Evolutionary conservation across 2,329 filamentous ascomycete genomes (phyloP), one percentile per base, ranked within the genome.

Genomic region (Colletotrichum costaricense): DNA sequence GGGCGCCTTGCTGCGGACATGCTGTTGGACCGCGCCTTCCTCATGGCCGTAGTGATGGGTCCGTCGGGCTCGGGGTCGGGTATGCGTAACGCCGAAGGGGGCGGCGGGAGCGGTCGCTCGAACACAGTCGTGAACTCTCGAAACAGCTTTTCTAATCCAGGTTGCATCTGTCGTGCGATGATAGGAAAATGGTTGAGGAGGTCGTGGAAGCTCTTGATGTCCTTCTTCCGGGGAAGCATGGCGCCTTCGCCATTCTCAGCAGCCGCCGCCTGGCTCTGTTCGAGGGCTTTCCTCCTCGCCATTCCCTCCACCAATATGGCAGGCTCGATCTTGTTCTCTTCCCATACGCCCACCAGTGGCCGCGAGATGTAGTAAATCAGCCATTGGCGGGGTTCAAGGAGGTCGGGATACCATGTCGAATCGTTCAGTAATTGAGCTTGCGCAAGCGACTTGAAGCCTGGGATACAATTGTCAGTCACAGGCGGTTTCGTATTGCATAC

Each of bases 141-240:
- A 79, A 98, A 98, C 30, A 98, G 85, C 78, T 92, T 93, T 79
- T 99, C 96, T 42, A 99, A 84, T 0, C 97, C 97, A 2, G 93
- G 90, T 78, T 98, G 95, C 95, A 99, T 98, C 82, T 99, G 97
- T 73, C 94, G 90, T 28, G 95, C 95, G 78, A 99, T 98, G 90
- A 97, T 94, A 1, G 97, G 97, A 76, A 98, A 99, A 77, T 95
- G 92, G 76, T 94, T 94, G 55, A 99, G 88, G 16, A 99, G 88
- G 76, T 98, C 97, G 74, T 93, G 92, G 80, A 99, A 99, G 42
- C 90, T 94, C 83, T 92, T 95, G 80, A 99, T 93, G 73, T 97
- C 94, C 83, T 97, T 98, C 84, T 98, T 98, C 74, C 89, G 89
- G 6, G 91, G 90, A 54, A 88, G 81, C 35, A 87, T 83, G 3